These are phyloP conservation scores for Ascochyta lentis DNA, from an alignment of 2,329 filamentous ascomycete species.

Conservation along the genomic window DNA sequence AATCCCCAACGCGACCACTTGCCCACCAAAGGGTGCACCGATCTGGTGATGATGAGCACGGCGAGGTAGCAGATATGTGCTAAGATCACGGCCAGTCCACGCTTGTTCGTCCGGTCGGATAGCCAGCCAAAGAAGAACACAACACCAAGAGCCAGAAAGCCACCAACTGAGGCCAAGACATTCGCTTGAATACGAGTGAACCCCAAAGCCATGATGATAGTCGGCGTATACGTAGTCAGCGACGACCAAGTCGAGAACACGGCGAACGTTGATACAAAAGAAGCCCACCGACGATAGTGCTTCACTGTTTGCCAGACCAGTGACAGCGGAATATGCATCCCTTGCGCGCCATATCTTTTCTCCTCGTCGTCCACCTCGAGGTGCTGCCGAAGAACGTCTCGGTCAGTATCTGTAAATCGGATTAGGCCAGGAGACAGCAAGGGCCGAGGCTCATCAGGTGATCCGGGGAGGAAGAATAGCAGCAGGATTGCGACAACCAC, in stretches of 20 bases:
- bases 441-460: constrained; percentile 51
- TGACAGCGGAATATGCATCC: constrained; percentile 47
- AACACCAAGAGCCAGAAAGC: constrained; percentile 55
- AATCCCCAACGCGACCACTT: constrained; percentile 59
- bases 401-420: constrained; percentile 46
- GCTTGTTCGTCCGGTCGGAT: constrained; percentile 55
- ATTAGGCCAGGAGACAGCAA: constrained; percentile 51
- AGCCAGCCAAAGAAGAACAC: constrained; percentile 59
- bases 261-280: constrained; percentile 57
- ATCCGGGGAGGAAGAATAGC: constrained; percentile 54
- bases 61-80: constrained; percentile 57
- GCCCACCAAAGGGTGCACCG: constrained; percentile 53
- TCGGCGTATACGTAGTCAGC: constrained; percentile 60
- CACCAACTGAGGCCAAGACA: constrained; percentile 53
- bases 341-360: constrained; percentile 44
- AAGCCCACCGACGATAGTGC: constrained; percentile 56
- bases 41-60: constrained; percentile 52
- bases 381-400: constrained; percentile 43
- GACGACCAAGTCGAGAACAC: constrained; percentile 63
- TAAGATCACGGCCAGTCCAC: constrained; percentile 54
- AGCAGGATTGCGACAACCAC: constrained; percentile 51
- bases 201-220: constrained; percentile 52
- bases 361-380: constrained; percentile 46
- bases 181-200: constrained; percentile 57
- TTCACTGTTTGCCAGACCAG: constrained; percentile 55